Evolutionary conservation across 768 basidiomycete species (phyloP).

Genomic region (Mycena galericulata): DNA sequence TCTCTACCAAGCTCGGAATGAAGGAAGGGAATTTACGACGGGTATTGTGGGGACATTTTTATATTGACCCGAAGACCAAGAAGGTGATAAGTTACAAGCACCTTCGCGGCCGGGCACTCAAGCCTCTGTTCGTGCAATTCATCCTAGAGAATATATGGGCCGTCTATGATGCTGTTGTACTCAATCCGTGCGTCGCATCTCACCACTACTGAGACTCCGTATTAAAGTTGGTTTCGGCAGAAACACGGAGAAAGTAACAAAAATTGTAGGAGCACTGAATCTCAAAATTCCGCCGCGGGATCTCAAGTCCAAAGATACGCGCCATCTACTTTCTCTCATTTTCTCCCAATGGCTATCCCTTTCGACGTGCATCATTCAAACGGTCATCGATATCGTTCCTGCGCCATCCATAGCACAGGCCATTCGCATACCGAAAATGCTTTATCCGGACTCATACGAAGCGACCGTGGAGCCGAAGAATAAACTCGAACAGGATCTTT

Average conservation of each 20-base stretch:
- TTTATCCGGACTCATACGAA: conserved; percentile 84
- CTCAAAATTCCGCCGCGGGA: conserved; percentile 91
- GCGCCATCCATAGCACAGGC: conserved; percentile 86
- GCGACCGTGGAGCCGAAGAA: conserved; percentile 71
- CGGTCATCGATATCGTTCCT: conserved; percentile 94
- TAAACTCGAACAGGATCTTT: conserved; percentile 88
- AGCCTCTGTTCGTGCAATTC: conserved; percentile 97
- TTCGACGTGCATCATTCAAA: conserved; percentile 92
- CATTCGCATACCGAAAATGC: conserved; percentile 89
- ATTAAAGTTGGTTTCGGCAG: conserved; percentile 54
- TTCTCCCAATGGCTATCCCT: conserved; percentile 97
- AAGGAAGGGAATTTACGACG: conserved; percentile 87
- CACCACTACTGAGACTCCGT: conserved; percentile 14
- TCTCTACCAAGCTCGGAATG: conserved; percentile 90
- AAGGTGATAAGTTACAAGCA: conserved; percentile 92
- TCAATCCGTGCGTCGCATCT: conserved; percentile 82
- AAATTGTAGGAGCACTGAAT: conserved; percentile 86
- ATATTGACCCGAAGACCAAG: conserved; percentile 96
- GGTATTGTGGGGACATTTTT: conserved; percentile 98
- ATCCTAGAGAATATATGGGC: conserved; percentile 98
- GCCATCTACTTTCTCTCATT: conserved; percentile 84
- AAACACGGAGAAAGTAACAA: conserved; percentile 88
- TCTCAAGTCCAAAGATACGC: conserved; percentile 90
- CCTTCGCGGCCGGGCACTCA: conserved; percentile 86
- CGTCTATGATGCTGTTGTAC: conserved; percentile 89